phyloP scores from a whole-genome alignment of 2,329 filamentous ascomycete genomes.

The Colletotrichum aenigma region DNA sequence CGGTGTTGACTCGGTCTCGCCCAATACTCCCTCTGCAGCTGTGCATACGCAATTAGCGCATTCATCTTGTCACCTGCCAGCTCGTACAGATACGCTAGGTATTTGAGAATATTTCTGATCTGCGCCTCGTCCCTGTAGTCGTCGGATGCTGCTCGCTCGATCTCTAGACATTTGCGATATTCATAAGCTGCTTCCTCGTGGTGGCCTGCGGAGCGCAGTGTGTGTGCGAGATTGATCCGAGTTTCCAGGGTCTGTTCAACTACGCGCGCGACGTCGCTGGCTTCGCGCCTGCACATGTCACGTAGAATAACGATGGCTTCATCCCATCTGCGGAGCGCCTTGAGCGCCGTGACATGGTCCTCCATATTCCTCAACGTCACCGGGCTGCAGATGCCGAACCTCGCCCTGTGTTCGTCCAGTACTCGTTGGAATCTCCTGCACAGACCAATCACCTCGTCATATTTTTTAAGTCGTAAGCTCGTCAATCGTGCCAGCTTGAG shows the following conservation, averaged over 20 bases:
- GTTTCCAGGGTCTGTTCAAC: conserved; percentile 17
- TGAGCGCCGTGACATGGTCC: conserved; percentile 18
- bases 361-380: conserved; percentile 19
- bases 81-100: conserved; percentile 22
- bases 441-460: conserved; percentile 18
- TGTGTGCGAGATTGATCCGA: conserved; percentile 17
- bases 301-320: conserved; percentile 18
- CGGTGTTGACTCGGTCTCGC: conserved; percentile 1
- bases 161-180: conserved; percentile 22
- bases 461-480: conserved; percentile 10
- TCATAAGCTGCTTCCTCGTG: conserved; percentile 21
- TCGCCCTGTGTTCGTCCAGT: conserved; percentile 14
- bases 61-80: conserved; percentile 1
- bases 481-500: conserved; percentile 22
- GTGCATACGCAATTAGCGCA: conserved; percentile 16
- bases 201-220: conserved; percentile 2
- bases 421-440: conserved; percentile 17
- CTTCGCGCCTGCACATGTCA: conserved; percentile 19
- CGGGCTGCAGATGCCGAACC: conserved; percentile 9
- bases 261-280: conserved; percentile 2
- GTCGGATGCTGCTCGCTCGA: conserved; percentile 3
- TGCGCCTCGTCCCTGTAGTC: conserved; percentile 14
- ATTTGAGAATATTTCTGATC: conserved; percentile 19
- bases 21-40: conserved; percentile 20
- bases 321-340: conserved; percentile 7